These are phyloP conservation scores for Sparassis latifolia DNA, from an alignment of 1,284 basidiomycete genomes.

Conservation along the genomic window DNA sequence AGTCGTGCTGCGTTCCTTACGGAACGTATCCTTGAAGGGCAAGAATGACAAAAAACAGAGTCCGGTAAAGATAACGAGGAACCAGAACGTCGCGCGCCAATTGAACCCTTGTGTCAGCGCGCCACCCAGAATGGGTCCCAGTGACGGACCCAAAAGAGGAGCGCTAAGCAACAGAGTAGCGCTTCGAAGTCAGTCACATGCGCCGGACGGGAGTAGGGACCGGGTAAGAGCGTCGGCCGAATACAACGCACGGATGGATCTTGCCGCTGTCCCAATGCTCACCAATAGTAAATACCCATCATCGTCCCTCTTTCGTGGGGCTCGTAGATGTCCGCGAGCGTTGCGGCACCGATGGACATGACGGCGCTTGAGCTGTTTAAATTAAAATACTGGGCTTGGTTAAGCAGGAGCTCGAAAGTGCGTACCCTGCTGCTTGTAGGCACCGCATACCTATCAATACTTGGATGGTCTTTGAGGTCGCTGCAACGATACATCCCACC, in stretches of 20 bases:
- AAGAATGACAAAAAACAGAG: slow-evolving; percentile 53
- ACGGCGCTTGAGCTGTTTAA: slow-evolving; percentile 64
- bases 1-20: slow-evolving; percentile 69
- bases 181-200: neutral
- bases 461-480: slow-evolving; percentile 58
- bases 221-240: too few species aligned
- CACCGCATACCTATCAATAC: slow-evolving; percentile 71
- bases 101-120: slow-evolving; percentile 59
- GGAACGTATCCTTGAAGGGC: slow-evolving; percentile 79
- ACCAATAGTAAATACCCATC: slow-evolving; percentile 70
- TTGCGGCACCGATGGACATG: slow-evolving; percentile 74
- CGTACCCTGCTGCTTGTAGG: slow-evolving; percentile 61
- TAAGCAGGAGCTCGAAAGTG: neutral
- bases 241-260: too few species aligned
- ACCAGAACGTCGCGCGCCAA: slow-evolving; percentile 82
- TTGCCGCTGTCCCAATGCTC: neutral
- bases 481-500: slow-evolving; percentile 59
- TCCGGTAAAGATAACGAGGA: slow-evolving; percentile 61
- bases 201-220: neutral
- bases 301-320: slow-evolving; percentile 71
- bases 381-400: neutral
- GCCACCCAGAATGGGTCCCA: slow-evolving; percentile 73
- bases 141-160: slow-evolving; percentile 41
- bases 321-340: slow-evolving; percentile 79
- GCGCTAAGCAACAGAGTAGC: slow-evolving; percentile 14